phyloP scores from a whole-genome alignment of 2,329 filamentous ascomycete species.

The Basipetospora chlamydospora region DNA sequence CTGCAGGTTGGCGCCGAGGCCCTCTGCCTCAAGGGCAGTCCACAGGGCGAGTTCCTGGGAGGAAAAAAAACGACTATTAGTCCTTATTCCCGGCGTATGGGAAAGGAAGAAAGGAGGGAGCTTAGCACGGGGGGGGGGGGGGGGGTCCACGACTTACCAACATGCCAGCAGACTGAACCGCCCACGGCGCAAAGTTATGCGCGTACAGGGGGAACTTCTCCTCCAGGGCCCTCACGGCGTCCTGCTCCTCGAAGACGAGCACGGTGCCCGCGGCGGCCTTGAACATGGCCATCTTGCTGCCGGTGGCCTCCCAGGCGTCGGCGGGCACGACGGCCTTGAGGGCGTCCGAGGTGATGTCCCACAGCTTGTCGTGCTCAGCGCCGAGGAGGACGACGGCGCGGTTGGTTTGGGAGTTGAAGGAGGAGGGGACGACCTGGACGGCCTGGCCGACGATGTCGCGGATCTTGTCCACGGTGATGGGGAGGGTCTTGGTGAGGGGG shows the following conservation, averaged over 20 bases:
- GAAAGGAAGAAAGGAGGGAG: background rate
- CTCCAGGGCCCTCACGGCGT: slow-evolving; percentile 50
- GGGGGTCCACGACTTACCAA: slow-evolving; percentile 21
- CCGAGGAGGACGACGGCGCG: slow-evolving; percentile 67
- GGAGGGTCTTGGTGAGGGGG: slow-evolving; percentile 47
- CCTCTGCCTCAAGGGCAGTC: slow-evolving; percentile 70
- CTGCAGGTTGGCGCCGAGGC: slow-evolving; percentile 78
- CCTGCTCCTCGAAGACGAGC: slow-evolving; percentile 75
- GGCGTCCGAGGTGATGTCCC: slow-evolving; percentile 55
- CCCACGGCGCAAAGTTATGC: slow-evolving; percentile 67
- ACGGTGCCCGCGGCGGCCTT: slow-evolving; percentile 63
- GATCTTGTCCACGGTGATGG: slow-evolving; percentile 32
- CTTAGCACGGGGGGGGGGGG: background rate
- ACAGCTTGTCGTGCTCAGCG: slow-evolving; percentile 74
- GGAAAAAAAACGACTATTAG: background rate
- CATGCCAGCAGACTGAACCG: slow-evolving; percentile 65
- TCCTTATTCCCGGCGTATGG: no score
- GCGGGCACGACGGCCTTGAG: slow-evolving; percentile 55
- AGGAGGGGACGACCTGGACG: slow-evolving; percentile 56
- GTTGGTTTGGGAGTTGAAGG: slow-evolving; percentile 82
- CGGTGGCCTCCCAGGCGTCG: slow-evolving; percentile 42
- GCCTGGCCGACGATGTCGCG: slow-evolving; percentile 49
- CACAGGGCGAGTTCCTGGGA: slow-evolving; percentile 60
- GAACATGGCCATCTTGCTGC: slow-evolving; percentile 37
- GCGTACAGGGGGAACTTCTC: slow-evolving; percentile 58